phyloP scores from a whole-genome alignment of 495 filamentous ascomycete species.

The Penicillium paradoxum region DNA sequence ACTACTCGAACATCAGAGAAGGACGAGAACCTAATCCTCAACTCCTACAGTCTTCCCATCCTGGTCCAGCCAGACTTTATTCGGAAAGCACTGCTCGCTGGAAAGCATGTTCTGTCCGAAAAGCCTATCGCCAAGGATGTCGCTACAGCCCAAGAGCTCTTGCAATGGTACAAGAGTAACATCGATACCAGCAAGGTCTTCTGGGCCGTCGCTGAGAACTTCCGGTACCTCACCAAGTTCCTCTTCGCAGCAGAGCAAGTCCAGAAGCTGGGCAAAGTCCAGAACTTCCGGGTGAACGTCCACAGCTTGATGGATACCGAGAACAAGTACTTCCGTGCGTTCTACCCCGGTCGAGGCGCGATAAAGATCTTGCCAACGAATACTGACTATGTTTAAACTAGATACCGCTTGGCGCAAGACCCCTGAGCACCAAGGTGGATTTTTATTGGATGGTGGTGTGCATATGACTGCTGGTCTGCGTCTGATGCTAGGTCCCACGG shows the following conservation, averaged over 20 bases:
- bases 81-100: slow-evolving; percentile 51
- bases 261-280: slow-evolving; percentile 55
- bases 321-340: slow-evolving; percentile 53
- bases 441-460: slow-evolving; percentile 72
- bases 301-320: slow-evolving; percentile 50
- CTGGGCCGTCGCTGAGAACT: slow-evolving; percentile 74
- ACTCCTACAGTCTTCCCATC: slow-evolving; percentile 40
- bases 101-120: slow-evolving; percentile 80
- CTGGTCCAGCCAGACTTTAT: slow-evolving; percentile 37
- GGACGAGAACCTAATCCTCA: neutral
- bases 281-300: slow-evolving; percentile 57
- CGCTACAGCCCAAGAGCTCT: slow-evolving; percentile 53
- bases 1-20: neutral
- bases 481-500: slow-evolving; percentile 50
- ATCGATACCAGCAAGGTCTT: slow-evolving; percentile 43
- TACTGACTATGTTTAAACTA: slow-evolving; percentile 13
- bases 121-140: slow-evolving; percentile 74
- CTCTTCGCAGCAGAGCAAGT: slow-evolving; percentile 53
- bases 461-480: slow-evolving; percentile 64
- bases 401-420: slow-evolving; percentile 71
- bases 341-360: neutral
- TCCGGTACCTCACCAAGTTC: slow-evolving; percentile 58
- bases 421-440: slow-evolving; percentile 71
- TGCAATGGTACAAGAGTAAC: slow-evolving; percentile 54
- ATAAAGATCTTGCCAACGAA: neutral